Evolutionary conservation across 176 grass and related monocot genomes (phyloP), one percentile per base, ranked within the genome.

Genomic region (Urochloa ruziziensis): DNA sequence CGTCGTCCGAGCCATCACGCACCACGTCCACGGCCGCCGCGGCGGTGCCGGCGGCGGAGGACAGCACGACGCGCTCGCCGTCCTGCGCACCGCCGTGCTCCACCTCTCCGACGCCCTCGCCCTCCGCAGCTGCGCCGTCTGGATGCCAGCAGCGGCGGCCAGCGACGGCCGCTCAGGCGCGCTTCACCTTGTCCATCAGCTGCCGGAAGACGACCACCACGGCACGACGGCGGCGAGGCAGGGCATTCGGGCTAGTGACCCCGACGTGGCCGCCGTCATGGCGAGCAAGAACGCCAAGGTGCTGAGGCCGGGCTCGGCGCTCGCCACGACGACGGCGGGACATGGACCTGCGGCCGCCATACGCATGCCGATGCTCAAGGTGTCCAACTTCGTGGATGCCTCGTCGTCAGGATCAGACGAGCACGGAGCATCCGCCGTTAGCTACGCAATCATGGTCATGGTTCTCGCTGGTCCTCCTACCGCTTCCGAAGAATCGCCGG

Each of bases 81-180:
- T 97, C 15, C 62, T 93, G 25, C 84, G 87, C 68, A 83, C 94
- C 56, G 93, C 94, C 46, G 80, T 93, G 86, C 74, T 97, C 65
- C 89, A 97, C 81, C 86, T 97, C 75, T 89, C 89, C 6, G 86
- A 94, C 10, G 82, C 91, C 21, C 79, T 93, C 16, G 60, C 39
- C 24, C 85, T 94, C 62, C 63, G 77, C 57, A 86, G 84, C 51
- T 93, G 89, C 61, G 94, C 86, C 37, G 86, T 97, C 24, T 97
- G 91, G 94, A 93, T 97, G 91, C 91, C 91, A 2, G 69, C 43
- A 15, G 68, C 78, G 28, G 28, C 28, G n/a, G n/a, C n/a, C n/a
- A n/a, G n/a, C 16, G 7, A 17, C 69, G 80, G 67, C 11, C 35
- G 10, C 12, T 60, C 6, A 25, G 12, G 18, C 66, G 74, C 46